These are phyloP conservation scores for Sinapis alba DNA, from an alignment of 441 rosid genomes.

Conservation along the genomic window DNA sequence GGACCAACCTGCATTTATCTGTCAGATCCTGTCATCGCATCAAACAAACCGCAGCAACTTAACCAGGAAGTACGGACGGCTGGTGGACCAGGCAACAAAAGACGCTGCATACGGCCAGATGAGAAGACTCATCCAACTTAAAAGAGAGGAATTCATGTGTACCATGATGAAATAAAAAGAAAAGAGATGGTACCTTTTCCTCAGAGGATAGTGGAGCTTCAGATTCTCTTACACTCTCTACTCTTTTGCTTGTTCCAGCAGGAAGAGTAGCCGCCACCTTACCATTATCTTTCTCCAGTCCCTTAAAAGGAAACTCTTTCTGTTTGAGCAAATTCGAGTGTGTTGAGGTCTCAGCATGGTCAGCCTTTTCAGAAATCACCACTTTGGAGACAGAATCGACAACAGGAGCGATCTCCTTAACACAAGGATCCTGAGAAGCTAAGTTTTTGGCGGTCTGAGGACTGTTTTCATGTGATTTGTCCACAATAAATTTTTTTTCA, in stretches of 20 bases:
- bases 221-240: constrained; percentile 33
- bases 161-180: not conserved
- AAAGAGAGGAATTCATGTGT: constrained; percentile 3
- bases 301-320: not conserved
- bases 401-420: constrained; percentile 18
- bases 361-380: constrained; percentile 41
- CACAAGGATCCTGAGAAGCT: constrained; percentile 28
- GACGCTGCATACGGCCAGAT: constrained; percentile 51
- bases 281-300: constrained; percentile 1
- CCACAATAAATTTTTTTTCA: constrained; percentile 30
- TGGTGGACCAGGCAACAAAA: constrained; percentile 44
- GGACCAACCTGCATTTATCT: constrained; percentile 39
- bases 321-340: constrained; percentile 4
- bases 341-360: constrained; percentile 28
- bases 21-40: constrained; percentile 57
- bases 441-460: constrained; percentile 34
- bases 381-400: constrained; percentile 39
- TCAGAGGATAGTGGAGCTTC: constrained; percentile 39
- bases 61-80: constrained; percentile 64
- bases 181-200: constrained; percentile 52
- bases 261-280: constrained; percentile 16
- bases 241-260: constrained; percentile 42
- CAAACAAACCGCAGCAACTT: constrained; percentile 90
- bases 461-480: constrained; percentile 34
- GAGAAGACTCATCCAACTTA: constrained; percentile 20